Percentiles rank a stretch among this genome's conserved stretches.
These are phyloP conservation scores for Didymellaceae sp. DNA, from an alignment of 2,329 filamentous ascomycete species.

Conservation along the genomic window DNA sequence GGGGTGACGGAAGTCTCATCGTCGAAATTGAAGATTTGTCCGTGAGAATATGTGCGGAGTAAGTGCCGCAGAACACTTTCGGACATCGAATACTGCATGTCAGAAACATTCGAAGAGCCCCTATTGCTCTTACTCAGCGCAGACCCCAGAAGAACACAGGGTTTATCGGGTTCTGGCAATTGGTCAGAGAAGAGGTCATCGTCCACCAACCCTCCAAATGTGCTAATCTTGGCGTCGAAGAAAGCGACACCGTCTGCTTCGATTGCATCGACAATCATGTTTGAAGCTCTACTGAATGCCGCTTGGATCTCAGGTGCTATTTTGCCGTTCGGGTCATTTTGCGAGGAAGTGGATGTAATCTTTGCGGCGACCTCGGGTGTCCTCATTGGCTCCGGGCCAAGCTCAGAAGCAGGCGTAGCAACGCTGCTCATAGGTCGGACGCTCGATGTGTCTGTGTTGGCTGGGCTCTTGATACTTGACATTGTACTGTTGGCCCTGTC, in stretches of 20 bases:
- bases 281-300: constrained; percentile 46
- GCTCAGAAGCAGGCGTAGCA: constrained; percentile 32
- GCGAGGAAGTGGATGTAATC: constrained; percentile 32
- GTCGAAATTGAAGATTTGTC: constrained; percentile 50
- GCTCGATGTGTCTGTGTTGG: constrained; percentile 28
- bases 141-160: constrained; percentile 40
- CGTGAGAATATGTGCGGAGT: constrained; percentile 43
- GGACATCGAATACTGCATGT: constrained; percentile 33
- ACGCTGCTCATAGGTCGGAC: constrained; percentile 25
- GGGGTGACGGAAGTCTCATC: constrained; percentile 25
- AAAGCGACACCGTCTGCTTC: constrained; percentile 48
- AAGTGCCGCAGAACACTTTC: constrained; percentile 44
- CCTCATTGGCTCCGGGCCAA: constrained; percentile 19
- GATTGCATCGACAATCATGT: constrained; percentile 49
- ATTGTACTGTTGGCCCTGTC: constrained; percentile 27
- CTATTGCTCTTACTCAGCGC: constrained; percentile 30
- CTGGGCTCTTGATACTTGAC: constrained; percentile 29
- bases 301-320: constrained; percentile 41
- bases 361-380: constrained; percentile 29
- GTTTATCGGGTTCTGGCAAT: constrained; percentile 41
- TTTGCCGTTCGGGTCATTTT: constrained; percentile 28
- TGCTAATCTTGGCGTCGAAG: constrained; percentile 49
- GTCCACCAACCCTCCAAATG: constrained; percentile 47
- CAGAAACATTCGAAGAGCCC: constrained; percentile 14
- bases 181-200: constrained; percentile 43